Evolutionary conservation across 441 rosid species (phyloP), one percentile per base, ranked within the genome.

Genomic region (Biscutella auriculata): DNA sequence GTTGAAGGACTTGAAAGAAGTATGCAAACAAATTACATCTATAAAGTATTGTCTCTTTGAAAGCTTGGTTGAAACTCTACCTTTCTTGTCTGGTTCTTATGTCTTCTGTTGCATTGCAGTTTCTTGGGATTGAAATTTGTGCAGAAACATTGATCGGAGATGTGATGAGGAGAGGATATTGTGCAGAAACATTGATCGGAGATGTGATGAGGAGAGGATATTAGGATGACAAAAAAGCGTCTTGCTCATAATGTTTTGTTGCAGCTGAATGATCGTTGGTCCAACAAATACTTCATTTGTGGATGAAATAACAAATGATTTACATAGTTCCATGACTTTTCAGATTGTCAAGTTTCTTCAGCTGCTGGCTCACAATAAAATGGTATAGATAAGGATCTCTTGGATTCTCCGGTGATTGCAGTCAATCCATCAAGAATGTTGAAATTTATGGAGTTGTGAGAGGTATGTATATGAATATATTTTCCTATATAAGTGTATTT

Each of bases 221-320:
- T 84, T n/a, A n/a, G n/a, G n/a, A n/a, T n/a, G n/a, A n/a, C 86
- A 23, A 86, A 88, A 42, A 11, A 59, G 23, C 2, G 23, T 19
- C 23, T 1, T 19, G 23, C 43, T 19, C 64, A 79, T 81, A 87
- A 69, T 65, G 7, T 21, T 17, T 63, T 19, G 2, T 4, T 54
- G 41, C 44, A 57, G 67, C 55, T 2, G 88, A 84, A 82, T 84
- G 80, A 69, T 82, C 23, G 77, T 82, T 19, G 92, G 86, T 42
- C 88, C 92, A 1, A 77, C 75, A 55, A 78, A 75, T 73, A 82
- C 84, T 39, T 37, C 82, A 21, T 79, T 82, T 45, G 74, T 82
- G 88, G 93, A 85, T 59, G 88, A 82, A 63, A 82, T 85, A 74
- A 75, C 87, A 7, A 80, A 80, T 16, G 93, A 87, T 11, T 67